Conservation (phyloP, 2,329 filamentous ascomycete species). For the Aspergillus phoenicis region DNA sequence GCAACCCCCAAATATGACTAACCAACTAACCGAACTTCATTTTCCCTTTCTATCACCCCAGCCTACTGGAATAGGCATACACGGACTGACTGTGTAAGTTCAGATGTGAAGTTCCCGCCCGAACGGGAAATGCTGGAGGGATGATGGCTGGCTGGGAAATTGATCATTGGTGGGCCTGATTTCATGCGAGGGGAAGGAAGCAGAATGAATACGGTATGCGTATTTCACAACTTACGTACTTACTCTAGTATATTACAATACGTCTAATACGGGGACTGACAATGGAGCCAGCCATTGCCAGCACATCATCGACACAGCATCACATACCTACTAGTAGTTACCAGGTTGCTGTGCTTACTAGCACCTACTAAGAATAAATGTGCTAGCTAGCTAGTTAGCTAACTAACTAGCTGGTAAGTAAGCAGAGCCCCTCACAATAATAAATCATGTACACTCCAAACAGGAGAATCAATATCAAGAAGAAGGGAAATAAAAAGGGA, state of each 20-base stretch:
- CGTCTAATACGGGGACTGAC: neutral
- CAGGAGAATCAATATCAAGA: neutral
- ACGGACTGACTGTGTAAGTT: neutral
- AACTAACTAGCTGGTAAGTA: neutral
- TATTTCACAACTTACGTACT: too few relatives aligned
- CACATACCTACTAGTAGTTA: neutral
- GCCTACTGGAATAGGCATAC: too few relatives aligned
- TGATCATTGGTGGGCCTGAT: constrained; percentile 20
- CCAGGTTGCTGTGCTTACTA: neutral
- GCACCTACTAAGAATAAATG: neutral
- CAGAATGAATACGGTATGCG: neutral
- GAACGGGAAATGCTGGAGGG: constrained; percentile 4
- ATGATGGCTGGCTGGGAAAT: constrained; percentile 16
- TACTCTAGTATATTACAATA: too few relatives aligned
- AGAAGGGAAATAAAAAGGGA: neutral
- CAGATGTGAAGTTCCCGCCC: neutral
- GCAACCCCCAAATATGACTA: neutral
- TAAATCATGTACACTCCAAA: too few relatives aligned
- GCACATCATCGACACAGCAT: neutral
- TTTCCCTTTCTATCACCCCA: too few relatives aligned
- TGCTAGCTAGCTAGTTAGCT: neutral
- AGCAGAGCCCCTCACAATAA: too few relatives aligned
- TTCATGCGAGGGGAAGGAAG: constrained; percentile 14
- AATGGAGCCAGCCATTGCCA: neutral
- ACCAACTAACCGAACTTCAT: too few relatives aligned